Evolutionary conservation across 257 asterid genomes (phyloP), one percentile per base, ranked within the genome.

Genomic region (Agastache rugosa): DNA sequence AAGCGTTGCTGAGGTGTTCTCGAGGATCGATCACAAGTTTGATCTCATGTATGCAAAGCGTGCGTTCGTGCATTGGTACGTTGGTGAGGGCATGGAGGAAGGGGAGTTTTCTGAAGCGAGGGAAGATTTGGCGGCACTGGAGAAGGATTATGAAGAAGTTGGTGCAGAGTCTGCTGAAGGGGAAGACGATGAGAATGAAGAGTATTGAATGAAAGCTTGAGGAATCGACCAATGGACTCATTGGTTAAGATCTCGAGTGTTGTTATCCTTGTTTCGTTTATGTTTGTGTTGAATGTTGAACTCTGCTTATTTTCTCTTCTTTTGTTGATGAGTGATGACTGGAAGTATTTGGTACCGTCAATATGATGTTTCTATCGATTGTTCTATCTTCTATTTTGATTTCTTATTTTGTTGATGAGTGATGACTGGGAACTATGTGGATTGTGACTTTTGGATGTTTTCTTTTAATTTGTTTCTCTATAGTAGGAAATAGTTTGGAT

Each of bases 11-110:
- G 98, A 93, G 84, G 98, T 93, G 56, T 93, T 93, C 83, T 93
- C 98, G 0, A 93, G 98, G 73, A 93, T 93, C 16, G 98, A 93
- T 11, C 96, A 88, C 71, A 93, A 93, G 87, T 93, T 93, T 3
- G 98, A 93, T 73, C 75, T 93, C 69, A 93, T 93, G 98, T 93
- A 93, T 3, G 93, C 96, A 0, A 93, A 93, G 87, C 87, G 98
- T 37, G 98, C 98, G 0, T 93, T 93, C 5, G 98, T 93, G 64
- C 98, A 93, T 16, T 93, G 98, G 98, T 93, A 93, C 3, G 98
- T 93, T 0, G 98, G 98, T 54, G 98, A 93, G 81, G 98, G 98
- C 66, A 93, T 93, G 98, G 98, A 93, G 83, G 98, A 93, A 80
- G 98, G 98, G 0, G 98, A 93, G 76, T 93, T 93, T 41, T 91